Evolutionary conservation across 108 stramenopile species (phyloP), one percentile per base, ranked within the genome.

Genomic region (Skeletonema marinoi): DNA sequence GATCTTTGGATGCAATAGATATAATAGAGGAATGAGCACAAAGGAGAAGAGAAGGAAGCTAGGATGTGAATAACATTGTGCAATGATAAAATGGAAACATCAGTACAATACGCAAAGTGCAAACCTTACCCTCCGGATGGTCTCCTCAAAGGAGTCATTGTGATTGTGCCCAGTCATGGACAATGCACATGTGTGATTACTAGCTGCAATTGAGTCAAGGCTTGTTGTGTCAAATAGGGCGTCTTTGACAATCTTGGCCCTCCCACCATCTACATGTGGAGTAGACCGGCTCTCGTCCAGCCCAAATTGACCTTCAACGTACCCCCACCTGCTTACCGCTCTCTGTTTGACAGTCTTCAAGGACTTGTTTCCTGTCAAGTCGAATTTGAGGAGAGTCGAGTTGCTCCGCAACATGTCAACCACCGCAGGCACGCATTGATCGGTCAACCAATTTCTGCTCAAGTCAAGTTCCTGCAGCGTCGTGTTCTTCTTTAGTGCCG

Each of bases 371-470:
- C 29, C 29, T 6, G 30, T 38, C 41, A 64, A 39, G 63, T 64
- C 32, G n/a, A 64, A 64, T 2, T 9, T 12, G 35, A 64, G 63
- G 7, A 64, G 63, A 39, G 63, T 11, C 25, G 63, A 64, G 32
- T 64, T 64, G 63, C 38, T 64, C 63, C 11, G 63, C 63, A 64
- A 39, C 41, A 64, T 35, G 19, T 64, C 63, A 12, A 64, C 10
- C 14, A 64, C 63, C 21, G 32, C 32, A 17, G 63, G 63, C 32
- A 6, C 32, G 38, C 19, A 19, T 17, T 19, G 8, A 39, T 64
- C 9, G 12, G 9, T 64, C 3, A 64, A 19, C 63, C 63, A 63
- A 17, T 63, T 63, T 0, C 8, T n/a, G 32, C 62, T 64, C 41
- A 64, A 21, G 35, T 64, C 63, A 13, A 64, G n/a, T 9, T 64